Percentiles rank a stretch among this genome's conserved stretches.
These are phyloP conservation scores for Peronospora farinosa DNA, from an alignment of 352 stramenopile genomes.

Conservation along the genomic window DNA sequence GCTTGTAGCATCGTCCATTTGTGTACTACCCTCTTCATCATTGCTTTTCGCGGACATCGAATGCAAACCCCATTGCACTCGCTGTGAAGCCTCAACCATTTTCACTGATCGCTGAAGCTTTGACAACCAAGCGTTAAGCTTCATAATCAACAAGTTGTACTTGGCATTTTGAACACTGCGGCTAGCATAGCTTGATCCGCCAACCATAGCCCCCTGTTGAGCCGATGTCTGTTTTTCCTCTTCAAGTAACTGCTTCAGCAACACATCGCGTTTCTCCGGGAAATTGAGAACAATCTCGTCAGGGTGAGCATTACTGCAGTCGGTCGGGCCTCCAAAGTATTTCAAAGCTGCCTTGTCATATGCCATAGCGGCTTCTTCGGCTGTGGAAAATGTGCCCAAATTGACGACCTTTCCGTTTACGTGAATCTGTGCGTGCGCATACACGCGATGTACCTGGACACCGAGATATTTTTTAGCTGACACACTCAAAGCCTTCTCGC, in stretches of 20 bases:
- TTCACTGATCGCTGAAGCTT: slow-evolving; percentile 70
- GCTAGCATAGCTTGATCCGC: slow-evolving; percentile 33
- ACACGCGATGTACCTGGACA: slow-evolving; percentile 63
- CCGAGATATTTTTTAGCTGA: slow-evolving; percentile 61
- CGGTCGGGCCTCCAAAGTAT: slow-evolving; percentile 56
- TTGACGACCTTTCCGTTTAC: slow-evolving; percentile 76
- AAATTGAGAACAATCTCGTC: slow-evolving; percentile 73
- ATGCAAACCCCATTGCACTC: slow-evolving; percentile 54
- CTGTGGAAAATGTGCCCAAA: slow-evolving; percentile 61
- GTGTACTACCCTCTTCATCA: slow-evolving; percentile 28
- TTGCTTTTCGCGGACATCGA: slow-evolving; percentile 12
- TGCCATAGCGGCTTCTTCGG: slow-evolving; percentile 63
- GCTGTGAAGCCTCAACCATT: slow-evolving; percentile 68
- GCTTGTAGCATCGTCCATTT: slow-evolving; percentile 11
- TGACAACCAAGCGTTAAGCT: slow-evolving; percentile 66
- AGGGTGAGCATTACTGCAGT: slow-evolving; percentile 31
- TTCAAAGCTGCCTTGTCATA: slow-evolving; percentile 77
- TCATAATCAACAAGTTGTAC: slow-evolving; percentile 72
- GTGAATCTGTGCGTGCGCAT: slow-evolving; percentile 71
- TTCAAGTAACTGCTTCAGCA: slow-evolving; percentile 56
- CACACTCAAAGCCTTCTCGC: slow-evolving; percentile 10
- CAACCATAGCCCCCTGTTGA: slow-evolving; percentile 5
- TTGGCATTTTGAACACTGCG: slow-evolving; percentile 62
- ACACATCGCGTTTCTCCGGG: slow-evolving; percentile 49
- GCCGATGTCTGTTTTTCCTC: slow-evolving; percentile 53